Evolutionary conservation across 495 filamentous ascomycete species (phyloP).

Genomic region (Penicillium samsonianum): DNA sequence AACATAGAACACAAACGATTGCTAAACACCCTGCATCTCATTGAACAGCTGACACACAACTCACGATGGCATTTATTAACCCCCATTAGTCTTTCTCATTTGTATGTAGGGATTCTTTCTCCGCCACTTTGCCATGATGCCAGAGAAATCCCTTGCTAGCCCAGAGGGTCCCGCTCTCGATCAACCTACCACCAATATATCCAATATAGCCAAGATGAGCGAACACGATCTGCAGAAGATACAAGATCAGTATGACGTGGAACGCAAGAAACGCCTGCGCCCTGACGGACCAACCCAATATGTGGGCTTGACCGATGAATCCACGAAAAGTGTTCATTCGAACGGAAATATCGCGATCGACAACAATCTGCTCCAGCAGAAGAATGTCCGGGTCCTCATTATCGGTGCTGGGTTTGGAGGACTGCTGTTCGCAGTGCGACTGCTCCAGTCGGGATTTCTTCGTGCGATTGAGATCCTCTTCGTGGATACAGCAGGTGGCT

Average conservation of each 20-base stretch:
- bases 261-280: slow-evolving; percentile 6
- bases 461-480: slow-evolving; percentile 46
- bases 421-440: slow-evolving; percentile 47
- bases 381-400: slow-evolving; percentile 27
- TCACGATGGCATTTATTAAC: not conserved
- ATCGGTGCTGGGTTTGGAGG: slow-evolving; percentile 56
- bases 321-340: no score
- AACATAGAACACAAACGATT: not conserved
- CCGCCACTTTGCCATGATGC: not conserved
- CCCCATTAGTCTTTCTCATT: not conserved
- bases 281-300: slow-evolving; percentile 10
- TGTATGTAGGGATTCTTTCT: not conserved
- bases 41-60: not conserved
- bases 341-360: no score
- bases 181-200: not conserved
- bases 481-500: slow-evolving; percentile 40
- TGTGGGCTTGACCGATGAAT: not conserved
- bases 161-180: no score
- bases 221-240: not conserved
- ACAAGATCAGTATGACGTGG: slow-evolving; percentile 1
- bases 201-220: not conserved
- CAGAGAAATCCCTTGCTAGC: not conserved
- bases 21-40: not conserved
- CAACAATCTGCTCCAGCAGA: not conserved
- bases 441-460: slow-evolving; percentile 49